Conservation (phyloP, 2,329 filamentous ascomycete species). For the Periconia sp. region DNA sequence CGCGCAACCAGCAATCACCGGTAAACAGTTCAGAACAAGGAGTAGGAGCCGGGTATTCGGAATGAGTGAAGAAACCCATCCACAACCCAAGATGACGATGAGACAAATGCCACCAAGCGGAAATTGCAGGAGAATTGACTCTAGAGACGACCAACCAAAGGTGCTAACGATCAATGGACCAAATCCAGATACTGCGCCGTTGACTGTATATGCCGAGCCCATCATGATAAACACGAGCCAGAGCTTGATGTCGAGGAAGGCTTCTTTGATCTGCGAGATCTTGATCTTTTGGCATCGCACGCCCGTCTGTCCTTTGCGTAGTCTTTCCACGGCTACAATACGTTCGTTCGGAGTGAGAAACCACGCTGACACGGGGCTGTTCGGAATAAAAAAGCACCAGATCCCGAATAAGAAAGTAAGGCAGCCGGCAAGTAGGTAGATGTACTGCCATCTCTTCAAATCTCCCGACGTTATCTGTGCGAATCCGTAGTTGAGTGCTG, state of each 20-base stretch:
- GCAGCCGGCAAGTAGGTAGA: slow-evolving; percentile 66
- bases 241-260: slow-evolving; percentile 54
- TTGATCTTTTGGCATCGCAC: slow-evolving; percentile 61
- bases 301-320: slow-evolving; percentile 56
- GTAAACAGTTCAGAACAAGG: slow-evolving; percentile 70
- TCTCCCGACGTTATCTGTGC: slow-evolving; percentile 42
- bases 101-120: slow-evolving; percentile 74
- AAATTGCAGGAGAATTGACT: slow-evolving; percentile 66
- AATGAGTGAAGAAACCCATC: slow-evolving; percentile 66
- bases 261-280: slow-evolving; percentile 57
- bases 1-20: slow-evolving; percentile 75
- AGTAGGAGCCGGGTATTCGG: slow-evolving; percentile 70
- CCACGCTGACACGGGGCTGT: slow-evolving; percentile 71
- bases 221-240: slow-evolving; percentile 49
- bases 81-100: slow-evolving; percentile 69
- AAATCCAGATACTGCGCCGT: slow-evolving; percentile 51
- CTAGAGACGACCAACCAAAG: slow-evolving; percentile 50
- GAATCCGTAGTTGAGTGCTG: slow-evolving; percentile 44
- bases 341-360: slow-evolving; percentile 69
- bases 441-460: slow-evolving; percentile 67
- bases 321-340: slow-evolving; percentile 57
- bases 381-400: slow-evolving; percentile 71
- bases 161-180: slow-evolving; percentile 46
- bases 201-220: slow-evolving; percentile 63
- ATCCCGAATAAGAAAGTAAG: slow-evolving; percentile 67